Percentiles rank a stretch among this genome's conserved stretches.
phyloP scores from a whole-genome alignment of 305 asterid genomes.

The Fraxinus paxiana region DNA sequence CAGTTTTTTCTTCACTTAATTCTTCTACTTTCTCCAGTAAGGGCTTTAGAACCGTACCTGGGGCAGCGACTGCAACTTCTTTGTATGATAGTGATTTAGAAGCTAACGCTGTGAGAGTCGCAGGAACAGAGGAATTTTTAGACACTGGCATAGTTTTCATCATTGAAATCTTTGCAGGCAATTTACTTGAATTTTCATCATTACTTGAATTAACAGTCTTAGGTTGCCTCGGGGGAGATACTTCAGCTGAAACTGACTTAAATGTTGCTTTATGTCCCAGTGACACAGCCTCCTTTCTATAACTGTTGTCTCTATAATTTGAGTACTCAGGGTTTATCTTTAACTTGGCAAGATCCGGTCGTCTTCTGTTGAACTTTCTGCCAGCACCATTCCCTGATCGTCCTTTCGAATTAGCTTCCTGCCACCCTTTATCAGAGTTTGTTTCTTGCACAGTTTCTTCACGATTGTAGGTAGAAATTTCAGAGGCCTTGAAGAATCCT shows the following conservation, averaged over 20 bases:
- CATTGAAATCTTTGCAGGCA: conserved; percentile 38
- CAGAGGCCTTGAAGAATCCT: conserved; percentile 29
- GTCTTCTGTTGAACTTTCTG: conserved; percentile 60
- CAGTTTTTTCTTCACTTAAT: conserved; percentile 59
- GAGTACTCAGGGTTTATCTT: conserved; percentile 47
- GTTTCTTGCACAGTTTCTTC: conserved; percentile 47
- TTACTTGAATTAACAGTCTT: conserved; percentile 33
- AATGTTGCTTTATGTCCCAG: conserved; percentile 53
- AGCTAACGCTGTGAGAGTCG: conserved; percentile 67
- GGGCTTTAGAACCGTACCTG: conserved; percentile 98
- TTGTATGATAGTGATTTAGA: conserved; percentile 87
- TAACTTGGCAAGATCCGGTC: conserved; percentile 70
- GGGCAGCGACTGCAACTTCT: conserved; percentile 95
- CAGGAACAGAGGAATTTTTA: conserved; percentile 46
- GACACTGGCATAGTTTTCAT: conserved; percentile 42
- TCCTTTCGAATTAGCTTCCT: conserved; percentile 83
- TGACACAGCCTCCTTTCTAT: conserved; percentile 52
- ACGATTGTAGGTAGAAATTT: conserved; percentile 23
- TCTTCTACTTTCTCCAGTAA: conserved; percentile 82
- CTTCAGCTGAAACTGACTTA: conserved; percentile 46
- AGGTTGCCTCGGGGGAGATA: conserved; percentile 43
- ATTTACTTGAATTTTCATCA: conserved; percentile 49
- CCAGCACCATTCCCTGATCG: conserved; percentile 58
- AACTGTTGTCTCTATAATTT: conserved; percentile 42
- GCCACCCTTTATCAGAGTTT: conserved; percentile 90